Conservation (phyloP, 768 basidiomycete species). For the Lactarius trivialis region DNA sequence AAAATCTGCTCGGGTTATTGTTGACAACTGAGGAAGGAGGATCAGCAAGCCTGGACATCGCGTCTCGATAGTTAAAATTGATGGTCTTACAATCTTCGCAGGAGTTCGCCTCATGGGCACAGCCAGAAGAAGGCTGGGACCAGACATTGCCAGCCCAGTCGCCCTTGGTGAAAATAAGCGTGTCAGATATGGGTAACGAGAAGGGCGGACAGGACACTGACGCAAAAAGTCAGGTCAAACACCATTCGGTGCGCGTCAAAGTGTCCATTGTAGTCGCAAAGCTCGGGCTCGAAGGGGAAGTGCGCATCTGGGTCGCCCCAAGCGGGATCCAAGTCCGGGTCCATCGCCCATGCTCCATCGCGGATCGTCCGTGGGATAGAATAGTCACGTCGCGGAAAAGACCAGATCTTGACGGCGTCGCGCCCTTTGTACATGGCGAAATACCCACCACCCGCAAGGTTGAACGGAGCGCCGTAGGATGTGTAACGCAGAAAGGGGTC, state of each 20-base stretch:
- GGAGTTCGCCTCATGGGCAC: slow-evolving; percentile 27
- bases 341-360: slow-evolving; percentile 11
- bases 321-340: not conserved
- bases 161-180: slow-evolving; percentile 7
- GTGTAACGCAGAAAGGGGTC: slow-evolving; percentile 27
- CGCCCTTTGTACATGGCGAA: slow-evolving; percentile 45
- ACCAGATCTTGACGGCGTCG: slow-evolving; percentile 48
- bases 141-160: slow-evolving; percentile 19
- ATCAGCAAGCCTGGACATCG: not conserved
- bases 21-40: slow-evolving; percentile 42
- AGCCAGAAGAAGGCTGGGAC: slow-evolving; percentile 27
- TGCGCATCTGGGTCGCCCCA: not conserved
- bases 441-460: slow-evolving; percentile 50
- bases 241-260: slow-evolving; percentile 49
- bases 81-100: slow-evolving; percentile 43
- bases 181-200: not conserved
- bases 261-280: slow-evolving; percentile 47
- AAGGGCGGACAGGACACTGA: slow-evolving; percentile 27
- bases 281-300: slow-evolving; percentile 28
- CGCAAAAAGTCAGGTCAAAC: slow-evolving; percentile 60
- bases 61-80: not conserved
- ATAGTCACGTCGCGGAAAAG: slow-evolving; percentile 45
- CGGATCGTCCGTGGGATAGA: slow-evolving; percentile 40
- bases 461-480: slow-evolving; percentile 46
- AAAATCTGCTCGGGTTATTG: slow-evolving; percentile 51